phyloP scores from a whole-genome alignment of 306 rosid genomes.

The Carpinus fangiana region DNA sequence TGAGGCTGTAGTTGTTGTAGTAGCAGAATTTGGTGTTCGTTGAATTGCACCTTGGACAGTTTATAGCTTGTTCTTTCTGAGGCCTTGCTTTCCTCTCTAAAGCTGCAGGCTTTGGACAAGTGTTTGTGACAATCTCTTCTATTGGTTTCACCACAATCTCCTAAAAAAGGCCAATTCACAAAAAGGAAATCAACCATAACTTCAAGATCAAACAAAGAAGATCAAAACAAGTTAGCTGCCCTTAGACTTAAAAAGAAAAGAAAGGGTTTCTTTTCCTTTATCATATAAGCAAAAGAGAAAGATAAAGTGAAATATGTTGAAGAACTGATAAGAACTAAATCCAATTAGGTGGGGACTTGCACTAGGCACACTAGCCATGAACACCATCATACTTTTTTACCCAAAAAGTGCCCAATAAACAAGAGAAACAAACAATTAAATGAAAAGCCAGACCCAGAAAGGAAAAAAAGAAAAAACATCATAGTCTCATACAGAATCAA shows the following conservation, averaged over 20 bases:
- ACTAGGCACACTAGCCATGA: slow-evolving; percentile 15
- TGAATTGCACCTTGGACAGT: slow-evolving; percentile 86
- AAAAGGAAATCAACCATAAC: neutral
- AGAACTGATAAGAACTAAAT: slow-evolving; percentile 40
- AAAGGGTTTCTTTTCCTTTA: slow-evolving; percentile 29
- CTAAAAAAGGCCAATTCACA: slow-evolving; percentile 26
- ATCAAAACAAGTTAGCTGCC: slow-evolving; percentile 25
- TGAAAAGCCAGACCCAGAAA: slow-evolving; percentile 9
- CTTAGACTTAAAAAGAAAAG: slow-evolving; percentile 22
- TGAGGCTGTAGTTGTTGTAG: slow-evolving; percentile 85
- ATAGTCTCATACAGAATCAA: neutral
- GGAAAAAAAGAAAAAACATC: neutral
- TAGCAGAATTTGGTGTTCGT: slow-evolving; percentile 82
- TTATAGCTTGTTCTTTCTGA: slow-evolving; percentile 62
- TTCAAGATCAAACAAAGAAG: slow-evolving; percentile 11
- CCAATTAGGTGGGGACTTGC: slow-evolving; percentile 36
- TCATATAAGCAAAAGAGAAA: slow-evolving; percentile 42
- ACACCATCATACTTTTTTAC: slow-evolving; percentile 22
- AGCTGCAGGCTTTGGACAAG: slow-evolving; percentile 37
- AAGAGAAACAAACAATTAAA: neutral
- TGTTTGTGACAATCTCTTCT: slow-evolving; percentile 48
- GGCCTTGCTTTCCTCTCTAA: slow-evolving; percentile 53
- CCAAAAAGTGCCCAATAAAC: slow-evolving; percentile 1
- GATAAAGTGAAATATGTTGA: slow-evolving; percentile 41
- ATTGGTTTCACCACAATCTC: slow-evolving; percentile 71